phyloP scores from a whole-genome alignment of 2,329 filamentous ascomycete genomes.

The Neonectria coccinea region DNA sequence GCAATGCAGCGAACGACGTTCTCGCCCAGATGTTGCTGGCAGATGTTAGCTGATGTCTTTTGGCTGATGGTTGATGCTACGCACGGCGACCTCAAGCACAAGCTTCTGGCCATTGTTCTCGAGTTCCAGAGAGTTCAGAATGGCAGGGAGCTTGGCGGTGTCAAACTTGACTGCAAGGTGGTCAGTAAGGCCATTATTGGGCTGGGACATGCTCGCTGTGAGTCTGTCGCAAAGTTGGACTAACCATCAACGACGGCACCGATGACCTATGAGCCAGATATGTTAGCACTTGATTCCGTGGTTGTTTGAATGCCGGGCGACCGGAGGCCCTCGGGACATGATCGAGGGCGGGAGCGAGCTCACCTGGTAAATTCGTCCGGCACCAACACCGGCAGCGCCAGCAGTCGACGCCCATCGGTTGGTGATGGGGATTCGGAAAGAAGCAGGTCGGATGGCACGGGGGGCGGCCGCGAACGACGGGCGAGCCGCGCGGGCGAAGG shows the following conservation, averaged over 20 bases:
- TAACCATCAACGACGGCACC: constrained; percentile 98
- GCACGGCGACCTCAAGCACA: constrained; percentile 94
- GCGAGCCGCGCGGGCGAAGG: constrained; percentile 72
- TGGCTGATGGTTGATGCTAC: constrained; percentile 43
- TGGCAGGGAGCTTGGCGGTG: constrained; percentile 89
- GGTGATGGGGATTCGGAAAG: constrained; percentile 66
- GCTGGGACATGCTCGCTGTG: constrained; percentile 21
- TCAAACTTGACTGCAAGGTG: constrained; percentile 89
- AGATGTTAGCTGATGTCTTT: constrained; percentile 52
- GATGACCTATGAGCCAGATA: constrained; percentile 78
- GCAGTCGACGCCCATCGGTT: constrained; percentile 70
- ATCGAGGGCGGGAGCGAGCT: constrained; percentile 44
- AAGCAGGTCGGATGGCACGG: constrained; percentile 68
- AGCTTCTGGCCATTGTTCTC: constrained; percentile 94
- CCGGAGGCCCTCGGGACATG: constrained; percentile 33
- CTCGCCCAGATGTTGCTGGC: constrained; percentile 98
- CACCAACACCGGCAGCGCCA: constrained; percentile 65
- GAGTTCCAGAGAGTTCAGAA: constrained; percentile 96
- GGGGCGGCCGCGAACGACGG: constrained; percentile 69
- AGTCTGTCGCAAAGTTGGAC: constrained; percentile 53
- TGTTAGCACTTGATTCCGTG: constrained; percentile 36
- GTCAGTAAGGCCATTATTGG: constrained; percentile 40
- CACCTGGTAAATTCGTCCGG: constrained; percentile 78
- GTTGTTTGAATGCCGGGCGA: constrained; percentile 36
- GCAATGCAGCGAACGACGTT: constrained; percentile 99